Conservation (phyloP, 2,329 filamentous ascomycete genomes). For the Phyllosticta paracitricarpa region DNA sequence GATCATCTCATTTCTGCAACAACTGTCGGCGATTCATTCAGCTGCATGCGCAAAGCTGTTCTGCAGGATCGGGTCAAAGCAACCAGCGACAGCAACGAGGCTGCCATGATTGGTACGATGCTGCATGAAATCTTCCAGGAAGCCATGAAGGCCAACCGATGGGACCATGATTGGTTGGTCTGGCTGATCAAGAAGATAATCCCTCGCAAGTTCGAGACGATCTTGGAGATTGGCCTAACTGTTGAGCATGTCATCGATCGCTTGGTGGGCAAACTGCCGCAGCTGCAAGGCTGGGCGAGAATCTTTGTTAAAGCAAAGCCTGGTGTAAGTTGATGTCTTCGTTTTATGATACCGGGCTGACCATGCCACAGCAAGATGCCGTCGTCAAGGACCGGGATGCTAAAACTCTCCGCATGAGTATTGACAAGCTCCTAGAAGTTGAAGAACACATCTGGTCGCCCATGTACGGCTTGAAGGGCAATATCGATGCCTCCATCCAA, state of each 20-base stretch:
- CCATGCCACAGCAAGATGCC: conserved; percentile 48
- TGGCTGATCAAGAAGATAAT: conserved; percentile 58
- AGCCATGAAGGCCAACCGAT: conserved; percentile 71
- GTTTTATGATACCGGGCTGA: conserved; percentile 18
- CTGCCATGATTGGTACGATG: conserved; percentile 85
- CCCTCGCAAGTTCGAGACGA: conserved; percentile 72
- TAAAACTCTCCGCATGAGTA: conserved; percentile 66
- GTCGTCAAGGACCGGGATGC: conserved; percentile 71
- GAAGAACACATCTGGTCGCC: conserved; percentile 98
- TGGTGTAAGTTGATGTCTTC: conserved; percentile 40
- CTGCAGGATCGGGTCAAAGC: conserved; percentile 92
- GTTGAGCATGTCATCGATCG: conserved; percentile 65
- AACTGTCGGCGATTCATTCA: conserved; percentile 92
- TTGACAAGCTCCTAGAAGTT: conserved; percentile 89
- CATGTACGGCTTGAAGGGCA: conserved; percentile 93
- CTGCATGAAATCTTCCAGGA: conserved; percentile 94
- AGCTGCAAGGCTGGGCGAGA: conserved; percentile 73
- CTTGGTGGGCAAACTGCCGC: conserved; percentile 70
- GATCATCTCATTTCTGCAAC: conserved; percentile 94
- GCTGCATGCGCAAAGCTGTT: conserved; percentile 80
- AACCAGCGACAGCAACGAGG: conserved; percentile 66
- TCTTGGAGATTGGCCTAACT: conserved; percentile 78
- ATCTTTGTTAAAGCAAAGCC: conserved; percentile 66
- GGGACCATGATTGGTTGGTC: conserved; percentile 60
- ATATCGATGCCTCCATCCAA: conserved; percentile 94